Evolutionary conservation across 2,329 filamentous ascomycete genomes (phyloP).

Genomic region (Thermothelomyces thermophilus): DNA sequence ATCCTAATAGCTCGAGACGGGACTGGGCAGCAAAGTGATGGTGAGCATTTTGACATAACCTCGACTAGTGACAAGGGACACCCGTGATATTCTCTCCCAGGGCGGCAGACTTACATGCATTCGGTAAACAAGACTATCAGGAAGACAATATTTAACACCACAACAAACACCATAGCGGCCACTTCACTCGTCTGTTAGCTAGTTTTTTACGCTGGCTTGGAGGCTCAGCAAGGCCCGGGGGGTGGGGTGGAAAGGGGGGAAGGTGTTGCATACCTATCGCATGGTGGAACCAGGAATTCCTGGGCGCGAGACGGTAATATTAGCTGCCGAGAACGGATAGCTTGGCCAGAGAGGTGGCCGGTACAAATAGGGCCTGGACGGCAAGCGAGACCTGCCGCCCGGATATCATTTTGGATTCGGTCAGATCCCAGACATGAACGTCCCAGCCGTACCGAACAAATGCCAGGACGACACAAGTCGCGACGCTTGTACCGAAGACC

Average conservation of each 20-base stretch:
- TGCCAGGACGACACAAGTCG: slow-evolving; percentile 32
- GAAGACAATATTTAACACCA: slow-evolving; percentile 28
- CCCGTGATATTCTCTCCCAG: not conserved
- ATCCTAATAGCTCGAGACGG: slow-evolving; percentile 28
- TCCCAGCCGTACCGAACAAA: slow-evolving; percentile 33
- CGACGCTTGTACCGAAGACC: slow-evolving; percentile 32
- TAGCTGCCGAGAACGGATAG: slow-evolving; percentile 35
- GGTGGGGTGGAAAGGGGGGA: too few species aligned
- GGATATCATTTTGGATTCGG: slow-evolving; percentile 23
- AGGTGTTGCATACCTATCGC: slow-evolving; percentile 23
- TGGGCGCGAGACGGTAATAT: slow-evolving; percentile 36
- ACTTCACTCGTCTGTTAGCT: slow-evolving; percentile 5
- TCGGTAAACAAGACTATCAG: slow-evolving; percentile 33
- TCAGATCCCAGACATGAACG: slow-evolving; percentile 35
- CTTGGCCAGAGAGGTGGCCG: slow-evolving; percentile 34
- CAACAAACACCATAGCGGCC: slow-evolving; percentile 26
- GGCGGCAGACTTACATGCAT: slow-evolving; percentile 26
- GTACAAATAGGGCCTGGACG: slow-evolving; percentile 35
- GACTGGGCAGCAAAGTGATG: not conserved
- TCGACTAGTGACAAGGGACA: too few species aligned
- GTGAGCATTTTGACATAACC: not conserved
- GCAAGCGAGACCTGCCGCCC: slow-evolving; percentile 35
- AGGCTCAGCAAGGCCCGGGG: too few species aligned
- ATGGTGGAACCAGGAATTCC: slow-evolving; percentile 29
- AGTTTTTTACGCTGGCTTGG: too few species aligned